Evolutionary conservation across 2,329 filamentous ascomycete species (phyloP).

Genomic region (Cladosporium oxysporum): DNA sequence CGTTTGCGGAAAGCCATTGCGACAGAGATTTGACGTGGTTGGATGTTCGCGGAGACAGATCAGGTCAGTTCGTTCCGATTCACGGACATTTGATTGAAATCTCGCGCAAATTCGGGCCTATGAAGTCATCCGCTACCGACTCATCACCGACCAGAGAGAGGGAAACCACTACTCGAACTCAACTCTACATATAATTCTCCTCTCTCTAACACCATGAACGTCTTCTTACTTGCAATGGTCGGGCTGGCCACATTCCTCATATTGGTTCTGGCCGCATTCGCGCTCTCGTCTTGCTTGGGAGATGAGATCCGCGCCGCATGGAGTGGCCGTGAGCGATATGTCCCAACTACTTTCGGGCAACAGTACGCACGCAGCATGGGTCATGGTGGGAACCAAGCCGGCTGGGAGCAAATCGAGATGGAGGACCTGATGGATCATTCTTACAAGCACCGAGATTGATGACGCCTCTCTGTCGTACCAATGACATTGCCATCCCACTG

Average conservation of each 20-base stretch:
- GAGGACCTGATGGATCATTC: slow-evolving; percentile 56
- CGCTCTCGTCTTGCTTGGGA: slow-evolving; percentile 58
- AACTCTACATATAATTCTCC: background rate
- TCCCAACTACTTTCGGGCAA: slow-evolving; percentile 51
- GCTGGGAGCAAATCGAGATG: slow-evolving; percentile 65
- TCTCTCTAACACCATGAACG: background rate
- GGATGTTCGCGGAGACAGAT: background rate
- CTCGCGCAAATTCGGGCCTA: slow-evolving; percentile 13
- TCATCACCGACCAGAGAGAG: background rate
- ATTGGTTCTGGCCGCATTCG: slow-evolving; percentile 49
- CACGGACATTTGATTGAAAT: background rate
- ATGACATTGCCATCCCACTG: background rate
- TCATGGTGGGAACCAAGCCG: slow-evolving; percentile 53
- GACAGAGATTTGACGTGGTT: background rate
- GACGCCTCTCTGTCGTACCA: background rate
- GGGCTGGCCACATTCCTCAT: slow-evolving; percentile 28
- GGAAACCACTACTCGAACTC: background rate
- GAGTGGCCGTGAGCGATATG: slow-evolving; percentile 47
- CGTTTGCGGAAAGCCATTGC: slow-evolving; percentile 32
- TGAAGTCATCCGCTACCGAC: slow-evolving; percentile 4
- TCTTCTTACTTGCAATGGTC: slow-evolving; percentile 12
- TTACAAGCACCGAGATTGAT: slow-evolving; percentile 23
- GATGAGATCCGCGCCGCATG: slow-evolving; percentile 52
- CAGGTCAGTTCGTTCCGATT: background rate
- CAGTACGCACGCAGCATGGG: slow-evolving; percentile 59